Evolutionary conservation across 176 grass and related monocot species (phyloP), one percentile per base, ranked within the genome.

Genomic region (Elymus sibiricus): DNA sequence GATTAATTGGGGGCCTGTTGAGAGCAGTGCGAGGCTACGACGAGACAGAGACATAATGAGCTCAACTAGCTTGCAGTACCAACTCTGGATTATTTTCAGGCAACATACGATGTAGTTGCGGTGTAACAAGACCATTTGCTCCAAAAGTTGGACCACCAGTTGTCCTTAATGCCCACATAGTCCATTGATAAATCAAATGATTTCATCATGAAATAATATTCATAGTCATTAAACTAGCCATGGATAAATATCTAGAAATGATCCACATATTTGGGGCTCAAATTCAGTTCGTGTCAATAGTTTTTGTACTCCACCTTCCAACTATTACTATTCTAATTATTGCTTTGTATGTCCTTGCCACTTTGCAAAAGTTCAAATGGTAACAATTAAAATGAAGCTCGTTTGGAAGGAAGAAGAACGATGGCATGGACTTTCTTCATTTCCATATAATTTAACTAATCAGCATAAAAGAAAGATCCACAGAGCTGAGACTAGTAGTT

Each of bases 21-120:
- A 84, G 69, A 61, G 38, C 76, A 69, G 76, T 80, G 24, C 15
- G 69, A 76, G 76, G 60, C 74, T 84, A 80, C 25, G 47, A 70
- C 5, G 4, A 84, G 61, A 80, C 27, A 83, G 4, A 31, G 65
- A 79, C 44, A 55, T n/a, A 35, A 55, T n/a, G 25, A 24, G 75
- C 25, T 83, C 37, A 72, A 60, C 79, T 59, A 58, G 43, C 34
- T 25, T 69, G 61, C 49, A 27, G 62, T 37, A 58, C 15, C 13
- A 87, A 62, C 19, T 65, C 19, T 40, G 32, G 17, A 25, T 58
- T 59, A 28, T 19, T 51, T 63, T 29, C 46, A 21, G 67, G 71
- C 25, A 64, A 51, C 27, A 71, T 72, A 34, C 19, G 14, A 74
- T 34, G 82, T 12, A 31, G 12, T 34, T 24, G 72, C 7, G 67